Conservation (phyloP, 768 basidiomycete genomes). For the Suillus alpinus region DNA sequence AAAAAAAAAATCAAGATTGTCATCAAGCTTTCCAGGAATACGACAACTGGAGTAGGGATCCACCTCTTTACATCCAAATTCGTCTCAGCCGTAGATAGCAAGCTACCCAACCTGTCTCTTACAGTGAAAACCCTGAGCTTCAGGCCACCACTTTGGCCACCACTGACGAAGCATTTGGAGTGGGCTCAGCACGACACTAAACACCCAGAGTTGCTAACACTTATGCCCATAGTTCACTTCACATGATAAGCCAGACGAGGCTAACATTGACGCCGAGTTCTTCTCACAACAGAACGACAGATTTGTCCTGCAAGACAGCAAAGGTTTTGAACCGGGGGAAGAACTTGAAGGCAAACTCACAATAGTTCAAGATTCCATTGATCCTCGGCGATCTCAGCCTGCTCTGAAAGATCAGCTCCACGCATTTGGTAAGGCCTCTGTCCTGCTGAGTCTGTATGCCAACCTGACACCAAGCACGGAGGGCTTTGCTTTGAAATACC, state of each 20-base stretch:
- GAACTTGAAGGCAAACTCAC: slow-evolving; percentile 1
- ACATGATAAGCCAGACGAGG: slow-evolving; percentile 2
- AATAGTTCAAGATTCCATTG: slow-evolving; percentile 10
- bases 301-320: slow-evolving; percentile 15
- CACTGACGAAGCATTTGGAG: too few species aligned
- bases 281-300: slow-evolving; percentile 9
- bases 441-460: not conserved
- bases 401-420: not conserved
- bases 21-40: not conserved
- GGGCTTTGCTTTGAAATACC: too few species aligned
- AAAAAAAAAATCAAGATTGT: not conserved
- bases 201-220: too few species aligned
- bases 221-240: not conserved
- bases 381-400: not conserved
- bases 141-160: too few species aligned
- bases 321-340: slow-evolving; percentile 16
- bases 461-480: not conserved
- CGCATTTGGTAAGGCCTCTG: slow-evolving; percentile 7
- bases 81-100: too few species aligned
- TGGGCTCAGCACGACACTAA: too few species aligned
- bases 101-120: too few species aligned
- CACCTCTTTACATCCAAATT: too few species aligned
- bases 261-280: slow-evolving; percentile 13
- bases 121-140: too few species aligned
- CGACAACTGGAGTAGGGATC: not conserved